A percentile compares a stretch with the other conserved stretches of the same genome.
These are phyloP conservation scores for Aureobasidium melanogenum DNA, from an alignment of 2,329 filamentous ascomycete species.

Conservation along the genomic window DNA sequence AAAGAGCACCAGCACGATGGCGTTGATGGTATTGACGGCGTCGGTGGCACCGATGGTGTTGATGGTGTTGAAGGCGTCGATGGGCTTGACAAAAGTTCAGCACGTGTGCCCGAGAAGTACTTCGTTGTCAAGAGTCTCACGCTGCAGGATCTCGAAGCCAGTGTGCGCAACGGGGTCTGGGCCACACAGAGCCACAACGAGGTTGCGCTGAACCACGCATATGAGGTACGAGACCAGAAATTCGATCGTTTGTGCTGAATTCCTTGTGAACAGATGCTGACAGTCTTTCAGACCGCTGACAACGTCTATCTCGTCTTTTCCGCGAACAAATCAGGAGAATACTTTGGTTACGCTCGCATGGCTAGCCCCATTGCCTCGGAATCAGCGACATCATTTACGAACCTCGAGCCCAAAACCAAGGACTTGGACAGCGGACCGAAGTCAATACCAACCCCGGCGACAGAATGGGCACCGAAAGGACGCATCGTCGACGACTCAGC, in stretches of 20 bases:
- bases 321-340: conserved; percentile 94
- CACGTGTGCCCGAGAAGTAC: conserved; percentile 59
- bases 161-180: conserved; percentile 82
- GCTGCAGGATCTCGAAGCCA: conserved; percentile 78
- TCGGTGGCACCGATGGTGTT: background rate
- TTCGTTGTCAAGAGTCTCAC: conserved; percentile 93
- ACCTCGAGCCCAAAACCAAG: conserved; percentile 45
- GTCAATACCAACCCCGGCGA: conserved; percentile 71
- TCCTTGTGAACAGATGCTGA: background rate
- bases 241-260: background rate
- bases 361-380: conserved; percentile 73
- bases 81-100: background rate
- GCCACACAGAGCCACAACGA: conserved; percentile 94
- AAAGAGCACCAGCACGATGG: background rate
- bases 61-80: background rate
- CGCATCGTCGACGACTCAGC: conserved; percentile 87
- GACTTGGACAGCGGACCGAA: conserved; percentile 61
- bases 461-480: conserved; percentile 68
- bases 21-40: background rate
- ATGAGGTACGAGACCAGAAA: conserved; percentile 47
- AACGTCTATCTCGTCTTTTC: conserved; percentile 91
- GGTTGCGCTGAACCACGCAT: conserved; percentile 70
- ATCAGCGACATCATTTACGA: conserved; percentile 51
- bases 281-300: conserved; percentile 53
- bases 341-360: conserved; percentile 94